Evolutionary conservation across 2,329 filamentous ascomycete species (phyloP), one percentile per base, ranked within the genome.

Genomic region (Aspergillus eucalypticola): DNA sequence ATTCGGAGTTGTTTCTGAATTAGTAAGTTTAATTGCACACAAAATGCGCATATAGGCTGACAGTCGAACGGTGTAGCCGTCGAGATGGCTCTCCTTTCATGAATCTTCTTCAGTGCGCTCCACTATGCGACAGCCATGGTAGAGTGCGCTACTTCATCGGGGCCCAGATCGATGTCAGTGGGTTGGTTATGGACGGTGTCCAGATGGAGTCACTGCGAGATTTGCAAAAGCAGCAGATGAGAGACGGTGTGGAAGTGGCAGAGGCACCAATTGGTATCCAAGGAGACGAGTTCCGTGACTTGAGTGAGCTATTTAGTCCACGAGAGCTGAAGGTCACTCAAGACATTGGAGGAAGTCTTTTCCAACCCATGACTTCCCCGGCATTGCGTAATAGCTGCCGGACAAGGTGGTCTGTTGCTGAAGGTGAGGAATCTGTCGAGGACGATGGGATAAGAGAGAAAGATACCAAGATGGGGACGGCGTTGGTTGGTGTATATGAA

Each of bases 1-100:
- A 88, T 64, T 89, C 83, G 56, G 90, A 93, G 67, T 85, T 90
- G 0, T 86, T 93, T 58, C 76, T 93, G 39, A 93, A 93, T 72
- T 93, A 90, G 83, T 86, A 76, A 68, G 82, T 74, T n/a, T 5
- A 11, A 21, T 8, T 17, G n/a, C 23, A 35, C 6, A n/a, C 15
- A 8, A 15, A 6, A 13, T 17, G 7, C 54, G 7, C 6, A 8
- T 3, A 19, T 3, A 7, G 15, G 13, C 5, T 19, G n/a, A 32
- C 32, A 21, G 3, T 5, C 35, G 62, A 58, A 58, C 60, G 62
- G 17, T 41, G 56, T 58, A 86, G 84, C 68, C 84, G 89, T 32
- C 85, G 89, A n/a, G 89, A 92, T 66, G 89, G 89, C 0, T 89
- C 88, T 0, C 88, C 88, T 0, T 92, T 92, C 69, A 88, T 92